Conservation (phyloP, 306 rosid species). For the Vigna trinervia region DNA sequence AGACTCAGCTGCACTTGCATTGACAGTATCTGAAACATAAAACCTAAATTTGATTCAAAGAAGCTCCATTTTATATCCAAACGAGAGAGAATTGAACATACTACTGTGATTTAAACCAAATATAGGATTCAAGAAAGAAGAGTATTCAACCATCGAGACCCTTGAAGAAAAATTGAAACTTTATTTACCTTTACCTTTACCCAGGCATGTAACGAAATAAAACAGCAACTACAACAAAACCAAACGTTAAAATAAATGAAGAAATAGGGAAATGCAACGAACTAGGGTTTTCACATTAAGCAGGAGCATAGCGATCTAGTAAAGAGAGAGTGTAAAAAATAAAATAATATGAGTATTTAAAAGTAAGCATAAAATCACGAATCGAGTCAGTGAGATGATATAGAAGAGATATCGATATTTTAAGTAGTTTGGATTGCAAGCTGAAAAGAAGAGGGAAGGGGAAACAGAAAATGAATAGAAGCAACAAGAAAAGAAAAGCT, state of each 20-base stretch:
- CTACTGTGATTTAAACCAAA: not conserved
- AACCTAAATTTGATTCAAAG: slow-evolving; percentile 22
- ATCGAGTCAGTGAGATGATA: not conserved
- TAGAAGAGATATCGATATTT: not conserved
- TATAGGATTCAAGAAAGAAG: not conserved
- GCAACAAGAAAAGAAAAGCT: not conserved
- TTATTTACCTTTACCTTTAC: not conserved
- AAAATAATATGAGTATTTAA: not conserved
- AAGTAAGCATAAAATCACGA: not conserved
- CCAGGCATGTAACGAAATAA: not conserved
- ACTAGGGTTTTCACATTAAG: slow-evolving; percentile 5
- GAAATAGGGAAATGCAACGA: not conserved
- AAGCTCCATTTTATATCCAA: slow-evolving; percentile 33
- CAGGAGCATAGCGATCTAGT: not conserved
- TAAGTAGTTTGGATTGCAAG: not conserved
- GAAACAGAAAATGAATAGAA: not conserved
- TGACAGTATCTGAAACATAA: slow-evolving; percentile 60
- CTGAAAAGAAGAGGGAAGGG: not conserved
- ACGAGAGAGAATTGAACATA: slow-evolving; percentile 10
- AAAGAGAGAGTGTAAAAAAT: not conserved
- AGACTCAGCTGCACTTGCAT: slow-evolving; percentile 53
- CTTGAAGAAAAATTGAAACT: not conserved
- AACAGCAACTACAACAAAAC: not conserved
- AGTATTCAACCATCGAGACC: not conserved
- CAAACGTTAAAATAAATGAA: not conserved